Conservation (phyloP, 352 stramenopile species). For the Phytophthora palmivora region DNA sequence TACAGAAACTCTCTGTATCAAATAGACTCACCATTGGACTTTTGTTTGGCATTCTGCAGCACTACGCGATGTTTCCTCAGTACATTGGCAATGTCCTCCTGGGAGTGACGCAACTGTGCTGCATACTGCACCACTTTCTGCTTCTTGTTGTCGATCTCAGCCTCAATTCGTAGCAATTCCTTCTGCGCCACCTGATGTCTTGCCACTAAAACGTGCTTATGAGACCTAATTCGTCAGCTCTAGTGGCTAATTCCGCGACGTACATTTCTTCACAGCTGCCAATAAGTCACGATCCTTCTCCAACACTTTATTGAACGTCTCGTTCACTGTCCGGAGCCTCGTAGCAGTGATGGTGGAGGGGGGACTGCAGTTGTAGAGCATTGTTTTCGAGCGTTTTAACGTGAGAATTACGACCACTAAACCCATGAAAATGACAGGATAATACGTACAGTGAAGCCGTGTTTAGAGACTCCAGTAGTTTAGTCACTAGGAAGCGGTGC, state of each 20-base stretch:
- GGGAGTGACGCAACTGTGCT: slow-evolving; percentile 63
- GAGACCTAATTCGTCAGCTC: background rate
- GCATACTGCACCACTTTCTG: slow-evolving; percentile 76
- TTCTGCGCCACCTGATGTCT: slow-evolving; percentile 77
- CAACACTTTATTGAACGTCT: slow-evolving; percentile 78
- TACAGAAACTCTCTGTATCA: background rate
- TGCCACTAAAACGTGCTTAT: slow-evolving; percentile 46
- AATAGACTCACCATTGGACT: slow-evolving; percentile 48
- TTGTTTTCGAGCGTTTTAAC: background rate
- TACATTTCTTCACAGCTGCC: slow-evolving; percentile 77
- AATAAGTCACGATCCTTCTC: slow-evolving; percentile 82
- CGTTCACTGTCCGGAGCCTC: slow-evolving; percentile 77
- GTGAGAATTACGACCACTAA: slow-evolving; percentile 3
- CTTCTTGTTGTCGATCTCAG: slow-evolving; percentile 73
- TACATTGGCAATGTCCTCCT: slow-evolving; percentile 73
- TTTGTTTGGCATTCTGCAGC: slow-evolving; percentile 65
- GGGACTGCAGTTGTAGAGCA: slow-evolving; percentile 41
- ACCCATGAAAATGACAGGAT: background rate
- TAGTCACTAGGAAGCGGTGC: slow-evolving; percentile 86
- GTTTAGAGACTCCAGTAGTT: slow-evolving; percentile 82
- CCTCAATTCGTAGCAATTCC: slow-evolving; percentile 63
- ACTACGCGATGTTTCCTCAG: slow-evolving; percentile 72
- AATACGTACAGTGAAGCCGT: slow-evolving; percentile 61
- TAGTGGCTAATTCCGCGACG: slow-evolving; percentile 11
- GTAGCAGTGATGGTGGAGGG: slow-evolving; percentile 80